Conservation (phyloP, 106 monocot genomes). For the Agapanthus africanus region DNA sequence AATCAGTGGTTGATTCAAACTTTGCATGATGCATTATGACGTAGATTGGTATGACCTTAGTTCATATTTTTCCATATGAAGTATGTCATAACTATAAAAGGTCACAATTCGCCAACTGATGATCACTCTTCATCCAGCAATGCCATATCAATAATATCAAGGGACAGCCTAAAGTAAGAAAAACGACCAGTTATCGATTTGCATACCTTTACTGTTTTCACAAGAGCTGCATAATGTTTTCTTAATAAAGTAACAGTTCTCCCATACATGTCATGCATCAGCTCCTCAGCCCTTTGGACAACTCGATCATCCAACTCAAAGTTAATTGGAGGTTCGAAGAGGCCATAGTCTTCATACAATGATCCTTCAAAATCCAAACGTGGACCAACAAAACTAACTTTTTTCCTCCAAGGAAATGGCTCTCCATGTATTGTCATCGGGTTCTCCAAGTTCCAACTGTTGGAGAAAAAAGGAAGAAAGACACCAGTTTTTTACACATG, state of each 20-base stretch:
- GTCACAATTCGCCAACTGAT: neutral
- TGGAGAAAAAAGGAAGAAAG: neutral
- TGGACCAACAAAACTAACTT: slow-evolving; percentile 56
- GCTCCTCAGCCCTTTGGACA: slow-evolving; percentile 58
- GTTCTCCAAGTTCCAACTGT: slow-evolving; percentile 88
- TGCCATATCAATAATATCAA: neutral
- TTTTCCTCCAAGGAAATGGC: slow-evolving; percentile 62
- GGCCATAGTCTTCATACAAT: slow-evolving; percentile 69
- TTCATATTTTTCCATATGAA: neutral
- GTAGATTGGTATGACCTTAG: neutral
- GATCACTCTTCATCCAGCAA: too few relatives aligned
- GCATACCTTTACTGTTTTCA: slow-evolving; percentile 69
- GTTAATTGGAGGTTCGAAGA: slow-evolving; percentile 58
- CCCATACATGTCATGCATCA: slow-evolving; percentile 47
- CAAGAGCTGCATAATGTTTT: slow-evolving; percentile 57
- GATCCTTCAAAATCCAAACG: slow-evolving; percentile 79
- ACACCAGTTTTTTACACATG: neutral
- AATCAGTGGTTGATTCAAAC: neutral
- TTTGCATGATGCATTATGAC: neutral
- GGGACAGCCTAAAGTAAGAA: neutral
- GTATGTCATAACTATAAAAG: too few relatives aligned
- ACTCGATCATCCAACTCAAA: slow-evolving; percentile 64
- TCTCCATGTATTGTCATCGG: slow-evolving; percentile 86
- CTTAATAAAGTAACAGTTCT: slow-evolving; percentile 54
- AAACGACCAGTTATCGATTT: neutral